Conservation (phyloP, 73 alveolate species). For the Tetrahymena thermophila region DNA sequence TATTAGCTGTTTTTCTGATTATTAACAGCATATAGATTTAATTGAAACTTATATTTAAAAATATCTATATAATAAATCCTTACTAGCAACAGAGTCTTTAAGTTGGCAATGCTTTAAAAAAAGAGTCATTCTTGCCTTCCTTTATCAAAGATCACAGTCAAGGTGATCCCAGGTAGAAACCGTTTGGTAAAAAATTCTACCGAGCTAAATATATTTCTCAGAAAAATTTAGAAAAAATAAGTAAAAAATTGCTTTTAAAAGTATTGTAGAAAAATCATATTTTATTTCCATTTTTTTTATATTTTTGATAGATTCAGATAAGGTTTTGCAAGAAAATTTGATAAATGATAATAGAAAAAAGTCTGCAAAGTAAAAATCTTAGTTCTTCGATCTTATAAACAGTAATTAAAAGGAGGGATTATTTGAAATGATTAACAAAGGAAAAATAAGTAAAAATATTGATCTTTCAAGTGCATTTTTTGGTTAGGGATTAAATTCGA, state of each 20-base stretch:
- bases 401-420: not conserved
- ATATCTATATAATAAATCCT: not conserved
- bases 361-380: not conserved
- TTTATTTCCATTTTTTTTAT: not conserved
- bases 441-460: not conserved
- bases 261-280: not conserved
- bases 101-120: not conserved
- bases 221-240: not conserved
- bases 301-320: not conserved
- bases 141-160: not conserved
- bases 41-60: not conserved
- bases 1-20: not conserved
- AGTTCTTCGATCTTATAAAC: not conserved
- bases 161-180: not conserved
- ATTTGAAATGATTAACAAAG: not conserved
- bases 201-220: not conserved
- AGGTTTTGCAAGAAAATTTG: not conserved
- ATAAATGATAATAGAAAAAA: not conserved
- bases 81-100: not conserved
- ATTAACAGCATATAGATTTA: not conserved
- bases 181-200: not conserved
- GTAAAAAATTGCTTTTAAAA: not conserved
- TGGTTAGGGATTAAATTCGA: not conserved
- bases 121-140: not conserved
- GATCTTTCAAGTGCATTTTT: not conserved